Conservation (phyloP, 2,329 filamentous ascomycete genomes). For the Colletotrichum trifolii region DNA sequence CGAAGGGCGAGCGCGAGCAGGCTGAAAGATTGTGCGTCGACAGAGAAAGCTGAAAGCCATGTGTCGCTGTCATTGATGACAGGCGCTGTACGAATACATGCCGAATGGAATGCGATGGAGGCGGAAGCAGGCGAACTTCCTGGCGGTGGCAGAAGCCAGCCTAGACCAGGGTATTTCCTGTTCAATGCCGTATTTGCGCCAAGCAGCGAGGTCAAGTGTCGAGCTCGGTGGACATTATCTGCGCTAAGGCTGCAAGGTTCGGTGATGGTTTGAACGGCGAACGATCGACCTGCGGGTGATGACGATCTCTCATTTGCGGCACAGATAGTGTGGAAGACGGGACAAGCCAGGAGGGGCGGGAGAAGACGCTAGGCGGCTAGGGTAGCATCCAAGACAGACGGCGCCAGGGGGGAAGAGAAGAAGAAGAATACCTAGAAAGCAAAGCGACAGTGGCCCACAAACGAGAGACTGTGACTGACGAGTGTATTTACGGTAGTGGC, state of each 20-base stretch:
- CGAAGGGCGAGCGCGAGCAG: conserved; percentile 7
- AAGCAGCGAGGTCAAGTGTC: conserved; percentile 7
- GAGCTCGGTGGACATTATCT: conserved; percentile 25
- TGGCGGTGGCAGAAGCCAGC: not conserved
- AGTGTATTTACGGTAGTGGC: conserved; percentile 15
- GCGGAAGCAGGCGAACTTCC: not conserved
- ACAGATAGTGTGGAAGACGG: conserved; percentile 29
- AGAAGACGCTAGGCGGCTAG: conserved; percentile 9
- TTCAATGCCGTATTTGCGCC: conserved; percentile 10
- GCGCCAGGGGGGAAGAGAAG: conserved; percentile 9
- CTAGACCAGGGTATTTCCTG: too few species aligned
- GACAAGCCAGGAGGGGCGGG: conserved; percentile 10
- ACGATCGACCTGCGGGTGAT: conserved; percentile 34
- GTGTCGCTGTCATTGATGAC: conserved; percentile 31
- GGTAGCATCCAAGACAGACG: conserved; percentile 18
- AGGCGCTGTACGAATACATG: conserved; percentile 8
- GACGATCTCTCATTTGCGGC: conserved; percentile 35
- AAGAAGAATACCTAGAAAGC: conserved; percentile 6
- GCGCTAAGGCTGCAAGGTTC: conserved; percentile 35
- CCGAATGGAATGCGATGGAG: conserved; percentile 10
- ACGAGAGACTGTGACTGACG: not conserved
- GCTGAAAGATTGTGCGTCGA: not conserved
- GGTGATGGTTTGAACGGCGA: conserved; percentile 34
- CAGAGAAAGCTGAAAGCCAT: not conserved
- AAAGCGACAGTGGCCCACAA: not conserved